Evolutionary conservation across 371 early-diverging fungal species (phyloP).

Genomic region (Coemansia sp.): DNA sequence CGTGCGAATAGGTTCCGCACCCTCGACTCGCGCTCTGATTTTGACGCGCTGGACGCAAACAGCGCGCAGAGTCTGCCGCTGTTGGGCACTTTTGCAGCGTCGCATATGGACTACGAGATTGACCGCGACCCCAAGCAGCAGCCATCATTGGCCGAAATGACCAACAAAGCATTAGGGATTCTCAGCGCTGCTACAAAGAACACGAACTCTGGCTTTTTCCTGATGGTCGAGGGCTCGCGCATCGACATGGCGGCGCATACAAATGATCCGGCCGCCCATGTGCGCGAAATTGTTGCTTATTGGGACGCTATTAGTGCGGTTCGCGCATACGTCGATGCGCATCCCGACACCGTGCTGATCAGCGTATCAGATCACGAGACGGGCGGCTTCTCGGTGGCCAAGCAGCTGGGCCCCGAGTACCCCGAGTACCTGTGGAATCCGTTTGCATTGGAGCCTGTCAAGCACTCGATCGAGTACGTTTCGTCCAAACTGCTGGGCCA

Average conservation of each 20-base stretch:
- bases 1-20: slow-evolving; percentile 61
- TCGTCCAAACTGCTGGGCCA: slow-evolving; percentile 18
- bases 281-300: slow-evolving; percentile 73
- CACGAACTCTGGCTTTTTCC: slow-evolving; percentile 59
- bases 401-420: slow-evolving; percentile 57
- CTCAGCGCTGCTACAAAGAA: slow-evolving; percentile 52
- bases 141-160: slow-evolving; percentile 76
- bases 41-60: slow-evolving; percentile 56
- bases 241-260: slow-evolving; percentile 58
- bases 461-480: slow-evolving; percentile 57
- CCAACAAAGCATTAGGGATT: slow-evolving; percentile 63
- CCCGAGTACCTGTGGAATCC: slow-evolving; percentile 76
- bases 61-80: slow-evolving; percentile 62
- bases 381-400: slow-evolving; percentile 58
- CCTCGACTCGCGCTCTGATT: slow-evolving; percentile 56
- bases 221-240: slow-evolving; percentile 70
- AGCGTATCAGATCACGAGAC: slow-evolving; percentile 66
- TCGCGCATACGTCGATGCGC: slow-evolving; percentile 60
- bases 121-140: slow-evolving; percentile 65
- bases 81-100: slow-evolving; percentile 69
- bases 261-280: slow-evolving; percentile 77
- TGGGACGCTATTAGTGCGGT: slow-evolving; percentile 62
- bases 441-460: slow-evolving; percentile 57
- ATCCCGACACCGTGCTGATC: slow-evolving; percentile 70
- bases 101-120: slow-evolving; percentile 78